Conservation (phyloP, 2,329 filamentous ascomycete genomes). For the Colletotrichum orchidophilum region DNA sequence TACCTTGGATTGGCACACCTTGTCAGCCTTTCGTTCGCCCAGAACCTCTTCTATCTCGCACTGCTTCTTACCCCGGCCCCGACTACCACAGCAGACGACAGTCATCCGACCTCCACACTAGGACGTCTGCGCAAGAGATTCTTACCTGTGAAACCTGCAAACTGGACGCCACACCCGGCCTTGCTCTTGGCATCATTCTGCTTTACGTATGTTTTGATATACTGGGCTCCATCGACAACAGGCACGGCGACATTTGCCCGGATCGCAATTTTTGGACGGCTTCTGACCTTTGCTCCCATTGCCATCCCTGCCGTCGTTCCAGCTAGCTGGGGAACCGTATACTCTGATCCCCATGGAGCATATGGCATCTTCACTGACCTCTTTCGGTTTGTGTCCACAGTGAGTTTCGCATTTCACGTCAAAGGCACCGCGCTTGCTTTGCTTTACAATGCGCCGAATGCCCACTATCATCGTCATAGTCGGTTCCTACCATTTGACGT, state of each 20-base stretch:
- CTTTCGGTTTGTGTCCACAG: slow-evolving; percentile 57
- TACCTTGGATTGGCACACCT: slow-evolving; percentile 69
- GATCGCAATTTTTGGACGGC: slow-evolving; percentile 43
- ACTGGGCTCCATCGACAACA: slow-evolving; percentile 50
- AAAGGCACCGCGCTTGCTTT: slow-evolving; percentile 55
- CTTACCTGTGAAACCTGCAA: slow-evolving; percentile 51
- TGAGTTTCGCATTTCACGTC: slow-evolving; percentile 55
- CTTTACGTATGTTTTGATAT: slow-evolving; percentile 47
- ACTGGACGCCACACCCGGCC: slow-evolving; percentile 52
- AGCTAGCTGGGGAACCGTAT: slow-evolving; percentile 55
- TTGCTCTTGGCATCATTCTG: slow-evolving; percentile 46
- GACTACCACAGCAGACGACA: slow-evolving; percentile 42
- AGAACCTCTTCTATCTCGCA: slow-evolving; percentile 70
- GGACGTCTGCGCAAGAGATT: slow-evolving; percentile 41
- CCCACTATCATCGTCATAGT: slow-evolving; percentile 59
- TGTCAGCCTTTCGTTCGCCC: slow-evolving; percentile 68
- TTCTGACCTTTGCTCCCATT: slow-evolving; percentile 56
- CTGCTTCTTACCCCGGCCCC: slow-evolving; percentile 65
- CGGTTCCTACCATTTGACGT: slow-evolving; percentile 55
- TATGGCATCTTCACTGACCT: slow-evolving; percentile 54
- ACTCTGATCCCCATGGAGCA: slow-evolving; percentile 49
- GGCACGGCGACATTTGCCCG: slow-evolving; percentile 51
- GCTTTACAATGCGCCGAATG: slow-evolving; percentile 56
- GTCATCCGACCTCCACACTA: slow-evolving; percentile 43
- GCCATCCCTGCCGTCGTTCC: slow-evolving; percentile 58